A percentile compares a stretch with the other conserved stretches of the same genome.
Evolutionary conservation across 2,329 filamentous ascomycete species (phyloP).

Genomic region (Amauroascus verrucosus): DNA sequence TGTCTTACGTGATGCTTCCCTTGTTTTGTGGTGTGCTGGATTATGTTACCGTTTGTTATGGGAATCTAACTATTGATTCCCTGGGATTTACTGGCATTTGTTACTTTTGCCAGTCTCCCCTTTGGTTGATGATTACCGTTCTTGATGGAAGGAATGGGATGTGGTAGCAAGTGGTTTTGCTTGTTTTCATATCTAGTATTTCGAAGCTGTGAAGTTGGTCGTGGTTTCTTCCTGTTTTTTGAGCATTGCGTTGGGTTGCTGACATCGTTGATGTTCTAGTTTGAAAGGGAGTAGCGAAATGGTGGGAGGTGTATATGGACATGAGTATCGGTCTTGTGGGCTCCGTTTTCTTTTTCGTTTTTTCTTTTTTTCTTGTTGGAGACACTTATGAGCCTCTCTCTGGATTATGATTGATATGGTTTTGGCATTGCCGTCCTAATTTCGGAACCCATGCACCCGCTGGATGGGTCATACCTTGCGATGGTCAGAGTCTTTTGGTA

Average conservation of each 20-base stretch:
- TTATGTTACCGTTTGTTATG: not conserved
- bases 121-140: not conserved
- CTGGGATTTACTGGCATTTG: not conserved
- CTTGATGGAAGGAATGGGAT: not conserved
- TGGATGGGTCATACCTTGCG: slow-evolving; percentile 5
- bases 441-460: not conserved
- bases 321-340: not conserved
- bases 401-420: not conserved
- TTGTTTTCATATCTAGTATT: not conserved
- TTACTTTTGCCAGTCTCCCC: not conserved
- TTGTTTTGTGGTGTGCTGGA: not conserved
- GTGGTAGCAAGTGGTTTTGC: not conserved
- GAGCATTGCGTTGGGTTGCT: slow-evolving; percentile 1
- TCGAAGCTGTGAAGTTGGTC: not conserved
- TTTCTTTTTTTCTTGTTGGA: too few relatives aligned
- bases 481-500: not conserved
- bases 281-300: not conserved
- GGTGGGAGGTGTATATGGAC: not conserved
- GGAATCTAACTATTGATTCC: slow-evolving; percentile 6
- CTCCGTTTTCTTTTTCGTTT: slow-evolving; percentile 2
- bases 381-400: not conserved
- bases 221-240: not conserved
- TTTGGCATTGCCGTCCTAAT: not conserved
- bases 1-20: not conserved
- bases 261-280: not conserved